Percentiles rank a stretch among this genome's conserved stretches.
These are phyloP conservation scores for Hypseocharis bilobata DNA, from an alignment of 441 rosid genomes.

Conservation along the genomic window DNA sequence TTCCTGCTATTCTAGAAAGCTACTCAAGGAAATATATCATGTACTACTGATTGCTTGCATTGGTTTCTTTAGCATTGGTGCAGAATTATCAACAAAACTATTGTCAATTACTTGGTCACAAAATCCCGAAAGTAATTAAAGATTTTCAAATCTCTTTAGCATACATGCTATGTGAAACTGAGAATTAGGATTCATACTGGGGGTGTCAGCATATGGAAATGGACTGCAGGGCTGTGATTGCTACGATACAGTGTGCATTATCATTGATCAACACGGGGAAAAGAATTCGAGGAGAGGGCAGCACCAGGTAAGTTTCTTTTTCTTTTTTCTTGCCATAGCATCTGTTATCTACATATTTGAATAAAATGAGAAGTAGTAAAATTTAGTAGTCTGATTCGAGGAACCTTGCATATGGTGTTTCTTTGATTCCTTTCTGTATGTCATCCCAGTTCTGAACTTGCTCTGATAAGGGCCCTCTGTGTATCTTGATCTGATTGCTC, in stretches of 20 bases:
- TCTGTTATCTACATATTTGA: background rate
- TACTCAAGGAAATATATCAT: no score
- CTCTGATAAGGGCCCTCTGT: constrained; percentile 23
- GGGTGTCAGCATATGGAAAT: no score
- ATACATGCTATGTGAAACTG: background rate
- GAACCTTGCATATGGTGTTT: constrained; percentile 33
- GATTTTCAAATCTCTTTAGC: background rate
- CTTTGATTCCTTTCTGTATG: constrained; percentile 25
- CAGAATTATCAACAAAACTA: background rate
- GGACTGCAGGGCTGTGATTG: background rate
- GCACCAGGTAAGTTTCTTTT: constrained; percentile 1
- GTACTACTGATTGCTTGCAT: no score
- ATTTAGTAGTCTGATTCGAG: constrained; percentile 25
- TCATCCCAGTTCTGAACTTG: constrained; percentile 36
- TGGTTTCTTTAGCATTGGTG: no score
- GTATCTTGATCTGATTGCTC: constrained; percentile 46
- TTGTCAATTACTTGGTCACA: background rate
- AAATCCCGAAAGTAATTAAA: background rate
- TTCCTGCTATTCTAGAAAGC: no score
- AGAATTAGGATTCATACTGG: background rate
- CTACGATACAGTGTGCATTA: background rate
- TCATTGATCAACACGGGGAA: background rate
- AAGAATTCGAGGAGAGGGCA: background rate
- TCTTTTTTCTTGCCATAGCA: background rate
- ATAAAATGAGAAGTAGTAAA: background rate